A percentile compares a stretch with the other conserved stretches of the same genome.
phyloP scores from a whole-genome alignment of 2,329 filamentous ascomycete species.

The Lachnellula arida region DNA sequence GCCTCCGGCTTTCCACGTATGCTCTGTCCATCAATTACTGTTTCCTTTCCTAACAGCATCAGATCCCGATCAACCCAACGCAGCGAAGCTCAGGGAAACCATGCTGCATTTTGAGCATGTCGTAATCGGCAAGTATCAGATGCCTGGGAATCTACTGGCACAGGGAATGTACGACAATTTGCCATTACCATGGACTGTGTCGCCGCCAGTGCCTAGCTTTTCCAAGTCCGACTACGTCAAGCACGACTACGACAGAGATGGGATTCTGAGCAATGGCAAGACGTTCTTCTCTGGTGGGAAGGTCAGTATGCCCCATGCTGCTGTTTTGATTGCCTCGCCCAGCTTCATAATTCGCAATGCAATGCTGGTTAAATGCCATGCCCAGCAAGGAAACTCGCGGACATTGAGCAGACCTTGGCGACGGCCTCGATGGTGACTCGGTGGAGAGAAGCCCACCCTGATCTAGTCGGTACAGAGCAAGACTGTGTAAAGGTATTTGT shows the following conservation, averaged over 20 bases:
- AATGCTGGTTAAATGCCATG: neutral
- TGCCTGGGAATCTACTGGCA: slow-evolving; percentile 35
- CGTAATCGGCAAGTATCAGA: slow-evolving; percentile 34
- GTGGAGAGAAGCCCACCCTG: slow-evolving; percentile 36
- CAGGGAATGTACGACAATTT: slow-evolving; percentile 38
- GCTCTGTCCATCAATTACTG: neutral
- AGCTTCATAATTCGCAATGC: neutral
- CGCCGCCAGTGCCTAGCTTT: slow-evolving; percentile 29
- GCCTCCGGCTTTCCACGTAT: slow-evolving; percentile 18
- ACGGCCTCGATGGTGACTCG: slow-evolving; percentile 38
- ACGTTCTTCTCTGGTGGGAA: slow-evolving; percentile 27
- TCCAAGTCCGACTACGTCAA: slow-evolving; percentile 31
- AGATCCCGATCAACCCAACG: slow-evolving; percentile 36
- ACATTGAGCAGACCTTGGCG: slow-evolving; percentile 21
- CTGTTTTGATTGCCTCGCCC: neutral
- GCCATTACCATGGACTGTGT: slow-evolving; percentile 40
- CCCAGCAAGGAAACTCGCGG: neutral
- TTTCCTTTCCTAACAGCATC: slow-evolving; percentile 2
- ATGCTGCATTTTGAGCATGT: slow-evolving; percentile 35
- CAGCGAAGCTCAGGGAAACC: slow-evolving; percentile 33
- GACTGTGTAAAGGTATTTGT: slow-evolving; percentile 31
- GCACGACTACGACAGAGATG: slow-evolving; percentile 35
- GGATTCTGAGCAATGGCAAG: slow-evolving; percentile 23
- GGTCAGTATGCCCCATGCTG: neutral
- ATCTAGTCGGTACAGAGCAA: slow-evolving; percentile 33